Conservation (phyloP, 495 filamentous ascomycete species). For the Rhypophila decipiens region DNA sequence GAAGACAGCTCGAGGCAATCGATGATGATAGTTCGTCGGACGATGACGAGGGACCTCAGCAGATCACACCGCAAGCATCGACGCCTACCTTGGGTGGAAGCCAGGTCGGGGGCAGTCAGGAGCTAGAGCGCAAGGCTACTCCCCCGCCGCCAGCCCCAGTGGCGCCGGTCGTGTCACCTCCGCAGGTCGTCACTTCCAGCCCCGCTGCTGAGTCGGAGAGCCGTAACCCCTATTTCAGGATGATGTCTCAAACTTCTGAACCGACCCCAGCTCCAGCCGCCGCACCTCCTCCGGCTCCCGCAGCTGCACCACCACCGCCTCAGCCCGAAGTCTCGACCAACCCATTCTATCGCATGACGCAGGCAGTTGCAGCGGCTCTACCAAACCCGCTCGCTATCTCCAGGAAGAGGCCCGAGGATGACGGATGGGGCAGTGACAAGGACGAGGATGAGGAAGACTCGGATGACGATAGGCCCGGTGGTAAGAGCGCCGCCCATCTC, state of each 20-base stretch:
- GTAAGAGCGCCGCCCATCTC: constrained; percentile 79
- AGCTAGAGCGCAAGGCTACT: constrained; percentile 44
- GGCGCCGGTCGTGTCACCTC: constrained; percentile 32
- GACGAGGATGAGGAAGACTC: constrained; percentile 66
- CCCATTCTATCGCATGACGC: constrained; percentile 87
- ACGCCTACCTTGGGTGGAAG: constrained; percentile 61
- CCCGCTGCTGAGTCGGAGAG: constrained; percentile 43
- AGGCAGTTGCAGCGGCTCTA: constrained; percentile 40
- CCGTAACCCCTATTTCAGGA: constrained; percentile 46
- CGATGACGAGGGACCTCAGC: constrained; percentile 79
- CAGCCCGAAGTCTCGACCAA: constrained; percentile 66
- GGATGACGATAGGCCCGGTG: constrained; percentile 65
- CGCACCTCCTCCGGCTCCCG: constrained; percentile 34
- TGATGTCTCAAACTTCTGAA: constrained; percentile 45
- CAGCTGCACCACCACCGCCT: constrained; percentile 35
- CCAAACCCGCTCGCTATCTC: constrained; percentile 27
- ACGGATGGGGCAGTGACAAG: constrained; percentile 84
- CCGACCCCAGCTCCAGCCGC: constrained; percentile 38
- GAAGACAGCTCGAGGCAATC: constrained; percentile 77
- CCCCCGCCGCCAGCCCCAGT: too few relatives aligned
- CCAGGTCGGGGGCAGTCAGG: constrained; percentile 44
- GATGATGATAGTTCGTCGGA: constrained; percentile 75
- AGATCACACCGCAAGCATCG: constrained; percentile 74
- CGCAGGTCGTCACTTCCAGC: constrained; percentile 41
- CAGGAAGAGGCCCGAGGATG: constrained; percentile 49